Percentiles rank a stretch among this genome's conserved stretches.
These are phyloP conservation scores for Leishmania lainsoni DNA, from an alignment of 208 protist genomes.

Conservation along the genomic window DNA sequence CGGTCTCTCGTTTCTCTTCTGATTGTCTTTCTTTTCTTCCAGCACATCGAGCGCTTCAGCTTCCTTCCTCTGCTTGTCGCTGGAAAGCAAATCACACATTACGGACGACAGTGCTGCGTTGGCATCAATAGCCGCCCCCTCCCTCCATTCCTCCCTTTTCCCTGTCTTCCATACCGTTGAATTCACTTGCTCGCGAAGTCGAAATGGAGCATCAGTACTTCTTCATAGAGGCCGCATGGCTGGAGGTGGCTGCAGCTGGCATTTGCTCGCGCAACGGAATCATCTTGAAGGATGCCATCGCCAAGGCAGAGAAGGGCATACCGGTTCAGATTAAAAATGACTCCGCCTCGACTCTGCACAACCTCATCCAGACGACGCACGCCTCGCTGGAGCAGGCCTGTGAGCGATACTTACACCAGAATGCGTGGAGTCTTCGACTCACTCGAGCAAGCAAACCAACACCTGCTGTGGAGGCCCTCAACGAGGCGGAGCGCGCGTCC, in stretches of 20 bases:
- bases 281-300: slow-evolving; percentile 31
- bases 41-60: not conserved
- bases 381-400: slow-evolving; percentile 10
- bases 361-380: slow-evolving; percentile 12
- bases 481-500: slow-evolving; percentile 45
- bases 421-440: slow-evolving; percentile 16
- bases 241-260: slow-evolving; percentile 44
- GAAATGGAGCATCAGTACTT: slow-evolving; percentile 12
- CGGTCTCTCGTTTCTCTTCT: not conserved
- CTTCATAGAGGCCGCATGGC: slow-evolving; percentile 38
- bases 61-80: not conserved
- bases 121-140: not conserved
- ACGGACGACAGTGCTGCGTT: not conserved
- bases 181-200: not conserved
- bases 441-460: slow-evolving; percentile 12
- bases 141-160: not conserved
- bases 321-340: slow-evolving; percentile 28
- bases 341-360: slow-evolving; percentile 6
- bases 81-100: not conserved
- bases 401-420: slow-evolving; percentile 5
- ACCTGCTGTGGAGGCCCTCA: slow-evolving; percentile 5
- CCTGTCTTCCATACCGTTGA: not conserved
- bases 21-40: not conserved
- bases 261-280: slow-evolving; percentile 27
- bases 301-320: slow-evolving; percentile 30